Conservation (phyloP, 164 flowering plant species). For the Sedum album region DNA sequence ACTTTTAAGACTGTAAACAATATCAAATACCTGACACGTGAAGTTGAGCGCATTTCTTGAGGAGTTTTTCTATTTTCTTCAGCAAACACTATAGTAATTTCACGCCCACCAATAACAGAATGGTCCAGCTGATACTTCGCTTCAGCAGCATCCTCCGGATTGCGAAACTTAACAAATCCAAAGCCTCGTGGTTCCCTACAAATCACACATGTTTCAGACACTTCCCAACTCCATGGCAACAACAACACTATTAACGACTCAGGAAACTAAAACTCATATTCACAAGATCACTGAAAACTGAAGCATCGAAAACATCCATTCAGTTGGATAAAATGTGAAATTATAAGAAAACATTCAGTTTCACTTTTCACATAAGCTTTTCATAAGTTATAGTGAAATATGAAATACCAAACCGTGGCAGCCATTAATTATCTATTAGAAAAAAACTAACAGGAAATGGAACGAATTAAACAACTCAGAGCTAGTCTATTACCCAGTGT, state of each 20-base stretch:
- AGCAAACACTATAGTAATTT: constrained; percentile 83
- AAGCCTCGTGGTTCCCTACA: constrained; percentile 86
- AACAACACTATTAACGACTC: too few species aligned
- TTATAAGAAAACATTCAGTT: too few species aligned
- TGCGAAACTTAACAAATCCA: constrained; percentile 90
- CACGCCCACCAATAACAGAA: constrained; percentile 78
- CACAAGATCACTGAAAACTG: not conserved
- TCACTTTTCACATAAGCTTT: too few species aligned
- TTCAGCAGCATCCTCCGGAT: constrained; percentile 82
- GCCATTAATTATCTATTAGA: too few species aligned
- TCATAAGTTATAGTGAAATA: too few species aligned
- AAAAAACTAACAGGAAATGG: too few species aligned
- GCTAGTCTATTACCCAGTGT: constrained; percentile 69
- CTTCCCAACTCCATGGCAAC: not conserved
- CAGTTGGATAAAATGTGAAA: too few species aligned
- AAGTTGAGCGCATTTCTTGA: constrained; percentile 61
- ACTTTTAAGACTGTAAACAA: too few species aligned
- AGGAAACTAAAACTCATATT: not conserved
- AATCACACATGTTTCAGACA: not conserved
- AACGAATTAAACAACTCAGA: too few species aligned
- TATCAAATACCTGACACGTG: constrained; percentile 54
- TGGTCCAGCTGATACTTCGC: constrained; percentile 75
- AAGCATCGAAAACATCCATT: not conserved
- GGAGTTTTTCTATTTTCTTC: constrained; percentile 96
- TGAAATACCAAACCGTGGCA: too few species aligned